Percentiles rank a stretch among this genome's conserved stretches.
Evolutionary conservation across 805 yeast species (phyloP).

Genomic region (Starmerella vaccinii): DNA sequence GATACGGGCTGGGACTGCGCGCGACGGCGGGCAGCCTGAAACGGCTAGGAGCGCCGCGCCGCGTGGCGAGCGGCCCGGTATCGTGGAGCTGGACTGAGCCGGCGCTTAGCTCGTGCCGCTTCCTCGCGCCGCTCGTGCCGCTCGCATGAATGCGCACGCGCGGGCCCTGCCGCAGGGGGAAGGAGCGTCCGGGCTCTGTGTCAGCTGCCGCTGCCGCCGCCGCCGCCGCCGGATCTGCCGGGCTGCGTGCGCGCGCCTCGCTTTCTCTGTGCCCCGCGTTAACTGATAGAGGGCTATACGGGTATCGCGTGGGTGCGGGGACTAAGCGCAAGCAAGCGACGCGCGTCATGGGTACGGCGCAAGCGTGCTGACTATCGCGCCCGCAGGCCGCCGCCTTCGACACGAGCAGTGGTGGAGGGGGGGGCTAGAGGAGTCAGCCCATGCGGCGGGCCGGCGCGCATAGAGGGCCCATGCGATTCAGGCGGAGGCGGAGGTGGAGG

Average conservation of each 20-base stretch:
- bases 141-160: no score
- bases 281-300: not conserved
- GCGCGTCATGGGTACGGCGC: not conserved
- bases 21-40: not conserved
- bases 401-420: no score
- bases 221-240: no score
- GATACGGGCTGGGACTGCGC: no score
- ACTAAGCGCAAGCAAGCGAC: conserved; percentile 4
- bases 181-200: not conserved
- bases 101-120: no score
- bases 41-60: not conserved
- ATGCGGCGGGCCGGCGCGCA: not conserved
- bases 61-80: not conserved
- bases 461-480: no score
- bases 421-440: no score
- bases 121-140: not conserved
- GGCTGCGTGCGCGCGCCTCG: no score
- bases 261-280: conserved; percentile 1
- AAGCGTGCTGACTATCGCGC: not conserved
- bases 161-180: not conserved
- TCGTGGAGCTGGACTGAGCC: no score
- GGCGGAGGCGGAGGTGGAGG: no score
- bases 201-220: no score
- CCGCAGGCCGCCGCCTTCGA: not conserved
- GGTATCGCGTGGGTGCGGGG: conserved; percentile 7